Evolutionary conservation across 805 yeast species (phyloP).

Genomic region (Candida takata): DNA sequence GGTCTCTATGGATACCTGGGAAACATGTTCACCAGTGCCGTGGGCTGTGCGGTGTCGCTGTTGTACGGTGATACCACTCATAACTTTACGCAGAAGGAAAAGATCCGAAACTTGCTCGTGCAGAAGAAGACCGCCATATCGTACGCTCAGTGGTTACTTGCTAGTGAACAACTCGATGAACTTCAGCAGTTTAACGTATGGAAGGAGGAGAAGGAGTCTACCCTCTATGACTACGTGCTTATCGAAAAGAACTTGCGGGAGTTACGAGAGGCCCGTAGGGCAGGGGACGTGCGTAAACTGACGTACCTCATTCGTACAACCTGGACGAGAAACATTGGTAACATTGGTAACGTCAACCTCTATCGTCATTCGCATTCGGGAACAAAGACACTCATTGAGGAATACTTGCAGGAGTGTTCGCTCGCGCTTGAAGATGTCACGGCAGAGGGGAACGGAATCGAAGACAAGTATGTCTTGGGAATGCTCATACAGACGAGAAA

Average conservation of each 20-base stretch:
- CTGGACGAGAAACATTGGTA: slow-evolving; percentile 80
- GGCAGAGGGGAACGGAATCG: slow-evolving; percentile 31
- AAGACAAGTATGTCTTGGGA: slow-evolving; percentile 63
- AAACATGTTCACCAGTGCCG: neutral
- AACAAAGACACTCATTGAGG: slow-evolving; percentile 77
- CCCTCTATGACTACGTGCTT: slow-evolving; percentile 66
- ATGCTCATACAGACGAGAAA: slow-evolving; percentile 83
- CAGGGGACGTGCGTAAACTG: slow-evolving; percentile 51
- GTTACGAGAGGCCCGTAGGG: slow-evolving; percentile 50
- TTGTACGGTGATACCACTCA: slow-evolving; percentile 3
- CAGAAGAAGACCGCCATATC: slow-evolving; percentile 44
- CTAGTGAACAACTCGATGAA: slow-evolving; percentile 57
- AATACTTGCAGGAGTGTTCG: slow-evolving; percentile 74
- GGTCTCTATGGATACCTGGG: neutral
- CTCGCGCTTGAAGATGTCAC: slow-evolving; percentile 28
- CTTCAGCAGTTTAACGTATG: slow-evolving; percentile 60
- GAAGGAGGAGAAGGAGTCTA: slow-evolving; percentile 57
- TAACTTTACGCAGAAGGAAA: slow-evolving; percentile 26
- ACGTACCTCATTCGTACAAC: slow-evolving; percentile 75
- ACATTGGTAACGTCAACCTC: slow-evolving; percentile 74
- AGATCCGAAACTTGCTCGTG: slow-evolving; percentile 30
- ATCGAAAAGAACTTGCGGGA: slow-evolving; percentile 46
- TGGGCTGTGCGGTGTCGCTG: slow-evolving; percentile 3
- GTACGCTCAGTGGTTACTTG: slow-evolving; percentile 60
- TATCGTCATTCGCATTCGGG: slow-evolving; percentile 80